Evolutionary conservation across 768 basidiomycete genomes (phyloP), one percentile per base, ranked within the genome.

Genomic region (Mycena rebaudengoi): DNA sequence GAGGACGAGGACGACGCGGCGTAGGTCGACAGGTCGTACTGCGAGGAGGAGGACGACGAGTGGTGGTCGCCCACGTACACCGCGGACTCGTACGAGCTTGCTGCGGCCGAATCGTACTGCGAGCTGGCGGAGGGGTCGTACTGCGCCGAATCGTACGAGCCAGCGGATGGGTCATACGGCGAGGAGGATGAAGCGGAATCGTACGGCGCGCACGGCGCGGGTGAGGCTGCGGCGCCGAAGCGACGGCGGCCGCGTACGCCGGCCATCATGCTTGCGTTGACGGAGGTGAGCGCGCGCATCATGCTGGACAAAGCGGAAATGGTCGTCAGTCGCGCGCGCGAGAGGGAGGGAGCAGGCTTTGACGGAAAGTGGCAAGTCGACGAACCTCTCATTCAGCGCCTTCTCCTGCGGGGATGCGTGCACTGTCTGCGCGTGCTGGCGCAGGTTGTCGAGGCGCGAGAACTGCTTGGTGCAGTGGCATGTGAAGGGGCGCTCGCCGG

Each of bases 401-500:
- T 68, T 64, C 58, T 68, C 66, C n/a, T 68, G 62, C n/a, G 66
- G 58, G 11, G 62, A 48, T n/a, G 66, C 64, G 66, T 68, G 66
- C 18, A 68, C 66, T 7, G 66, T 68, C 62, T 68, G 93, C 0
- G 96, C 94, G 76, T 99, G 97, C 74, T 99, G 97, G 49, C 97
- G 88, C 2, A 99, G 86, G 73, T 99, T 99, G 78, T 99, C 97
- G 72, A 99, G 89, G 12, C 97, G 88, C 7, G 95, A 96, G 75
- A 98, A 98, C 69, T 96, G 91, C 76, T 97, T 96, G 6, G 89
- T 86, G 81, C 97, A 99, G 73, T 98, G 96, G 73, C 97, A 99
- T 44, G 90, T 87, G 77, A 99, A 99, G 13, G 97, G 97, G 21
- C 96, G 89, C 75, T 98, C 97, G 64, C 97, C 97, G 3, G 97